phyloP scores from a whole-genome alignment of 305 asterid genomes.

The Petunia hybrid region DNA sequence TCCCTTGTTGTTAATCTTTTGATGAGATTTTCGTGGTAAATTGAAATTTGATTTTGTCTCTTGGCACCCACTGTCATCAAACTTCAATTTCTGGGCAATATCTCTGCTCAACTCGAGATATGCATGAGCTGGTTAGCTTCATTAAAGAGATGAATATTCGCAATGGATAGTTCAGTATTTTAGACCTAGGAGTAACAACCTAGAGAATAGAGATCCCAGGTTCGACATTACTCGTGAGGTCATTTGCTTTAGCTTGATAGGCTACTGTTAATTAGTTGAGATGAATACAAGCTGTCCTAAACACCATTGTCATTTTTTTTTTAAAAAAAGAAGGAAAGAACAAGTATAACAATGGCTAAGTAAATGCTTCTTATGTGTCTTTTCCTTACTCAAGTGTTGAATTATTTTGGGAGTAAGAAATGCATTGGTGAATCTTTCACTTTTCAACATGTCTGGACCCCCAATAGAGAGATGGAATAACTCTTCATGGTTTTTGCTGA shows the following conservation, averaged over 20 bases:
- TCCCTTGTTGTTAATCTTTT: not conserved
- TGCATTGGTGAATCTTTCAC: not conserved
- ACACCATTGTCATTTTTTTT: not conserved
- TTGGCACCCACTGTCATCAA: not conserved
- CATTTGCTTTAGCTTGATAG: not conserved
- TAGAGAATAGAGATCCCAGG: constrained; percentile 1
- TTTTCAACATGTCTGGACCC: not conserved
- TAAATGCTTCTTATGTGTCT: not conserved
- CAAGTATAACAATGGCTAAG: not conserved
- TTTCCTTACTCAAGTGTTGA: not conserved
- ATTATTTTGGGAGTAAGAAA: constrained; percentile 10
- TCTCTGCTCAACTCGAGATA: not conserved
- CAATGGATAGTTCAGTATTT: not conserved
- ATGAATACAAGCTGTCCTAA: not conserved
- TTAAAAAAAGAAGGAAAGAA: not conserved
- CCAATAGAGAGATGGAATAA: not conserved
- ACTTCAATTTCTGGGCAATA: not conserved
- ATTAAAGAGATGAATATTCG: not conserved
- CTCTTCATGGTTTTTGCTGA: constrained; percentile 24
- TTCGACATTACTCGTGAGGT: not conserved
- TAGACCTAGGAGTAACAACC: not conserved
- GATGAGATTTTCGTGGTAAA: not conserved
- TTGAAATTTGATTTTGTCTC: not conserved
- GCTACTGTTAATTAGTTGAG: not conserved
- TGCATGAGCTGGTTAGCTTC: not conserved